Evolutionary conservation across 768 basidiomycete genomes (phyloP).

Genomic region (Crucibulum laeve): DNA sequence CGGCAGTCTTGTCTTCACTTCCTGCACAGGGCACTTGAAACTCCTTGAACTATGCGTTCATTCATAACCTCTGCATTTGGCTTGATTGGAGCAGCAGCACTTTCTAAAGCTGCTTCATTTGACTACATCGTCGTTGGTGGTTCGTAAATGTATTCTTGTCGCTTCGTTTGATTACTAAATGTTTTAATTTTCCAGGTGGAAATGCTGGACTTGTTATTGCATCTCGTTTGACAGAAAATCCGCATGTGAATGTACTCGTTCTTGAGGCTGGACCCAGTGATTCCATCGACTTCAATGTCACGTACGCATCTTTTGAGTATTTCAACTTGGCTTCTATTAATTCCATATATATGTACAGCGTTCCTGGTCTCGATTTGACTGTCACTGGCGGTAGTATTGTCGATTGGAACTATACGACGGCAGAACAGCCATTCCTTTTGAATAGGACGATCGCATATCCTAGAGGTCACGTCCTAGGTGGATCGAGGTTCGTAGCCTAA

Average conservation of each 20-base stretch:
- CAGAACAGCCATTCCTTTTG: conserved; percentile 20
- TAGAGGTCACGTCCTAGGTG: conserved; percentile 28
- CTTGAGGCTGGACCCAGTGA: conserved; percentile 31
- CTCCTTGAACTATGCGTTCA: too few relatives aligned
- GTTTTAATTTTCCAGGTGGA: conserved; percentile 4
- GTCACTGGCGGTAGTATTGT: conserved; percentile 12
- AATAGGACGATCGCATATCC: conserved; percentile 20
- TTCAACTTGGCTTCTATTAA: conserved; percentile 12
- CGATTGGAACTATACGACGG: conserved; percentile 30
- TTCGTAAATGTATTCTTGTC: too few relatives aligned
- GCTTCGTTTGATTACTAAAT: too few relatives aligned
- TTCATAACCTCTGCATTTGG: too few relatives aligned
- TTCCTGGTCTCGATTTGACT: not conserved
- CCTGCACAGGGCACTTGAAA: too few relatives aligned
- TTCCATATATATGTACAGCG: not conserved
- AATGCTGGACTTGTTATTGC: conserved; percentile 11
- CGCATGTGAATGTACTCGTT: conserved; percentile 9
- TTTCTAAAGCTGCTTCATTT: too few relatives aligned
- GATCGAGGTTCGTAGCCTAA: too few relatives aligned
- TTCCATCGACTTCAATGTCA: conserved; percentile 28
- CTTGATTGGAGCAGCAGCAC: too few relatives aligned
- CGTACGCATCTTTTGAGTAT: conserved; percentile 22
- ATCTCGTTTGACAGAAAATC: conserved; percentile 11
- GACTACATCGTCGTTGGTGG: too few relatives aligned
- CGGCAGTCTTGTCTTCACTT: too few relatives aligned